phyloP scores from a whole-genome alignment of 164 flowering plant genomes.

The Sextonia rubra region DNA sequence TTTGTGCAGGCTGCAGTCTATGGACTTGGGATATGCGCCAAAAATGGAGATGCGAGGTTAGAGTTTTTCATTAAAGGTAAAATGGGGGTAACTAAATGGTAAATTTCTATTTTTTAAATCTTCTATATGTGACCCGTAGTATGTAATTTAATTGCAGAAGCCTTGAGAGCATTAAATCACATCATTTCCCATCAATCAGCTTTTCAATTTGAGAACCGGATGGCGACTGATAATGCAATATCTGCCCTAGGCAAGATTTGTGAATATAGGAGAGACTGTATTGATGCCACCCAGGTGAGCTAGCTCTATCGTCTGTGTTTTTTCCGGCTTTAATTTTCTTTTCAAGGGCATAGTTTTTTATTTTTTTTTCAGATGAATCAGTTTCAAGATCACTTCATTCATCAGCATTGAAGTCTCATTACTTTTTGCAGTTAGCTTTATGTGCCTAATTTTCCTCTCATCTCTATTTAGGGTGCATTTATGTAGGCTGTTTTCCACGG shows the following conservation, averaged over 20 bases:
- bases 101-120: background rate
- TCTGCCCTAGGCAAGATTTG: conserved; percentile 5
- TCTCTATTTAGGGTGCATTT: background rate
- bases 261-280: conserved; percentile 5
- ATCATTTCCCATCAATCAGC: background rate
- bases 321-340: background rate
- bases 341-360: background rate
- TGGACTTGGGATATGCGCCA: conserved; percentile 4
- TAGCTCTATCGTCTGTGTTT: background rate
- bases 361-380: background rate
- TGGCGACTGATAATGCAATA: conserved; percentile 5
- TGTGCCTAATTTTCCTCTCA: background rate
- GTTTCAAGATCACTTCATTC: background rate
- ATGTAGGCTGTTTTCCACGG: no score
- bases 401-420: no score
- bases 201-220: conserved; percentile 1
- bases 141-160: conserved; percentile 1
- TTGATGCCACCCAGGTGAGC: conserved; percentile 6
- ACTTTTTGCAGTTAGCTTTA: background rate
- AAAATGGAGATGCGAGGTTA: background rate
- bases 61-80: conserved; percentile 3
- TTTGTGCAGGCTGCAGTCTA: conserved; percentile 2
- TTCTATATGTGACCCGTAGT: background rate
- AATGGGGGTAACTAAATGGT: background rate
- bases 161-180: conserved; percentile 1